Evolutionary conservation across 257 asterid species (phyloP).

Genomic region (Orobanche coerulescens): DNA sequence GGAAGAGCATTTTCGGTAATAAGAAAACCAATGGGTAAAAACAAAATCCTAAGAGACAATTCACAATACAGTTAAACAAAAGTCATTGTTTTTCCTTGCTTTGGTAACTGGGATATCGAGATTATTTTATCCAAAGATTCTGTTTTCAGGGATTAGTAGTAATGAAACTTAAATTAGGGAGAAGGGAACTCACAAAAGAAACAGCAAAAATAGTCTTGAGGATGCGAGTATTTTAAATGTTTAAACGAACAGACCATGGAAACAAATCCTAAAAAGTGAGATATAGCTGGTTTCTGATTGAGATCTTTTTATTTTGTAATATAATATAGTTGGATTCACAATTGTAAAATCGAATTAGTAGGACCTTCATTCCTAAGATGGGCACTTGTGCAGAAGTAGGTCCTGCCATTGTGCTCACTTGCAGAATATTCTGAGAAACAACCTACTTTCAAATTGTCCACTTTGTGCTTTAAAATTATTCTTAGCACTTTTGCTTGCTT

Average conservation of each 20-base stretch:
- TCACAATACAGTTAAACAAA: no score
- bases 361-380: constrained; percentile 1
- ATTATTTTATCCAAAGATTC: no score
- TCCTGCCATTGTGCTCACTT: background rate
- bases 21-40: no score
- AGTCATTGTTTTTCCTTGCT: no score
- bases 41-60: no score
- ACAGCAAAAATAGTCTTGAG: no score
- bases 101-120: no score
- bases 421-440: background rate
- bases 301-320: background rate
- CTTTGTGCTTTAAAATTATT: background rate
- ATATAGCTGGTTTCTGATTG: background rate
- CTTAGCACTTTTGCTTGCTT: background rate
- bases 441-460: background rate
- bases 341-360: no score
- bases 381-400: background rate
- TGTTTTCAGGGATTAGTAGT: background rate
- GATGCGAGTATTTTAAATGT: background rate
- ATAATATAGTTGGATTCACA: no score
- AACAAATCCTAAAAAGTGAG: background rate
- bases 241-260: background rate
- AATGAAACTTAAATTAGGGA: no score
- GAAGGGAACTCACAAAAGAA: background rate
- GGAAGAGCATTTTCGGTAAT: no score